Evolutionary conservation across 345 rosid species (phyloP), one percentile per base, ranked within the genome.

Genomic region (Brassica nigra): DNA sequence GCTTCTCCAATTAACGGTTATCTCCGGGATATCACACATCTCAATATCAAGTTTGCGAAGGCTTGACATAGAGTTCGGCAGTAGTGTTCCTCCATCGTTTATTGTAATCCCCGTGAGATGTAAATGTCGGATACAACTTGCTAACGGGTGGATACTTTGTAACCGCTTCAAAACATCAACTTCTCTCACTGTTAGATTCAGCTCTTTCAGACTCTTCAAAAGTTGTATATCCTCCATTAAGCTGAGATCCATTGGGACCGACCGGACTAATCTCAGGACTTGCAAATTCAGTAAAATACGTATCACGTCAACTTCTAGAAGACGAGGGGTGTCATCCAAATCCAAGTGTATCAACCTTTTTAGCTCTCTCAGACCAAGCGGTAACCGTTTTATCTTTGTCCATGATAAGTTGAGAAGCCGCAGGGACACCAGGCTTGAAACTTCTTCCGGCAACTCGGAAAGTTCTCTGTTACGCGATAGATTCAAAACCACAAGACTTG

Each of bases 301-400:
- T 57, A 71, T 57, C 54, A 55, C 74, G 0, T 18, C 31, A 6
- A 33, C 3, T 8, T 54, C 74, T 54, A 10, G 5, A 34, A 71
- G 75, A 1, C 0, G 2, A 20, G 1, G 1, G 34, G 75, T 71
- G 34, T 33, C 0, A 11, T 71, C 75, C 14, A 71, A 57, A 71
- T 71, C 75, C 65, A 71, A 71, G 65, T 71, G 75, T 52, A 57
- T 71, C 75, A 71, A 2, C 6, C 9, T 71, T 18, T 11, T 57
- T 11, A 71, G 65, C 65, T 33, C 11, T 71, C 57, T 34, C 3
- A 71, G 16, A 6, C 52, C 54, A 34, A 0, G 2, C 2, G 75
- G 75, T 4, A 71, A 20, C 10, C 14, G 1, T 33, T 0, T 34
- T 8, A 71, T 71, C 16, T 0, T 1, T 33, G 75, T 57, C 4